Percentiles rank a stretch among this genome's conserved stretches.
phyloP scores from a whole-genome alignment of 225 moss, liverwort and hornwort species.

The Pseudisothecium myosuroides region DNA sequence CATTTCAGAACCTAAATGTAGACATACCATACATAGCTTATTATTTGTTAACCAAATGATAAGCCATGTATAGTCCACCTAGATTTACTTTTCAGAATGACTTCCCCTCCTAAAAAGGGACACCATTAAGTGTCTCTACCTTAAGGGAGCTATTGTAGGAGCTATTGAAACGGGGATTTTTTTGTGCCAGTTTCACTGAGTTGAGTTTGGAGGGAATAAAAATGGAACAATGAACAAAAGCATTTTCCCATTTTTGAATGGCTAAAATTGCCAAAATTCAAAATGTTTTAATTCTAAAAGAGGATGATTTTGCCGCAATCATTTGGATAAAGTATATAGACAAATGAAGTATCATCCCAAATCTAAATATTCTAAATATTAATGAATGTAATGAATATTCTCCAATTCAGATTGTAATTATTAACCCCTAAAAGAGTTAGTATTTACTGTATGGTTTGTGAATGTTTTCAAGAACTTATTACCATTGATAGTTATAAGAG shows the following conservation, averaged over 20 bases:
- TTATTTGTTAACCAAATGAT: no score
- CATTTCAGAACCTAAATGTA: no score
- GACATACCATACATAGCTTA: no score
- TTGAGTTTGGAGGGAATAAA: neutral
- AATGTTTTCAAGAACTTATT: neutral
- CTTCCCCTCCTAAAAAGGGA: no score
- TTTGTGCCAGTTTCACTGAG: rapidly evolving
- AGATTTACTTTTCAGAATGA: no score
- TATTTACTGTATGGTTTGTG: neutral
- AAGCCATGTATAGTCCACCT: no score
- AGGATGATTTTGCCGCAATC: neutral
- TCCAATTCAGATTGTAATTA: neutral
- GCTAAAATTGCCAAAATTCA: no score
- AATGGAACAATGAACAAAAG: neutral
- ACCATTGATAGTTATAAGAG: neutral
- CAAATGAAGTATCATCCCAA: neutral
- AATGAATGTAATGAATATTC: neutral
- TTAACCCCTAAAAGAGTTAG: rapidly evolving
- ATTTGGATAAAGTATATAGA: neutral
- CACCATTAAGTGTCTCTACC: no score
- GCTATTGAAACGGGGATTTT: no score
- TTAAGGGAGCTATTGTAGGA: neutral
- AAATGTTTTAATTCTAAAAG: neutral
- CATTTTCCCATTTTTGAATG: neutral
- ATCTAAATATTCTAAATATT: neutral